A percentile compares a stretch with the other conserved stretches of the same genome.
Evolutionary conservation across 345 rosid genomes (phyloP).

Genomic region (Clausena lansium): DNA sequence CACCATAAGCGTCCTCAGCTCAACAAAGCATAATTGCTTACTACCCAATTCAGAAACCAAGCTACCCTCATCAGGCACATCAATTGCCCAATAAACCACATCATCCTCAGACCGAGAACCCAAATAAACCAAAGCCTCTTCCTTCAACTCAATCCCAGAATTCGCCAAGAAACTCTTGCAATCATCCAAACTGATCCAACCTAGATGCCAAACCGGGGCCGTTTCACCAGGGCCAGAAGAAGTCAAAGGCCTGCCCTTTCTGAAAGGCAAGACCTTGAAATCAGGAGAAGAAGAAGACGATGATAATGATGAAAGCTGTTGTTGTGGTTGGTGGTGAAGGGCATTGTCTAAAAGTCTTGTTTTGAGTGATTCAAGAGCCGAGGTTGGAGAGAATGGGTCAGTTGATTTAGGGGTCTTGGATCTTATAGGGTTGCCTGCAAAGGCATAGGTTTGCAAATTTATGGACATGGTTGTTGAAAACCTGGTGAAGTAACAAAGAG

Average conservation of each 20-base stretch:
- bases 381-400: constrained; percentile 57
- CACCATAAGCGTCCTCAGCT: constrained; percentile 88
- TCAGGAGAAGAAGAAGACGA: constrained; percentile 30
- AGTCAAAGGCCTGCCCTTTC: constrained; percentile 80
- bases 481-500: constrained; percentile 20
- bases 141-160: constrained; percentile 51
- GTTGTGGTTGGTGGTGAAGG: constrained; percentile 28
- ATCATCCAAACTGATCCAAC: constrained; percentile 72
- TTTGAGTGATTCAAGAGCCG: constrained; percentile 69
- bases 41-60: constrained; percentile 44
- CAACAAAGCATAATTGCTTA: constrained; percentile 63
- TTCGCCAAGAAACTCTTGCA: constrained; percentile 42
- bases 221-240: constrained; percentile 38
- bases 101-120: constrained; percentile 63
- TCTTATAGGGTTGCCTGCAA: constrained; percentile 70
- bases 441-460: constrained; percentile 63
- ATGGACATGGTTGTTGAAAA: constrained; percentile 53
- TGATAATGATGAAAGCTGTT: neutral
- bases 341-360: constrained; percentile 40
- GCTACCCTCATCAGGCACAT: constrained; percentile 45
- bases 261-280: constrained; percentile 76
- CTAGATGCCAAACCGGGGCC: constrained; percentile 71
- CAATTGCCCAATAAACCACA: constrained; percentile 79
- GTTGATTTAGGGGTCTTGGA: constrained; percentile 57
- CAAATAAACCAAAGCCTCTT: constrained; percentile 65